Base-by-base conservation (phyloP, 495 filamentous ascomycete genomes). In the Hypoxylon fragiforme region DNA sequence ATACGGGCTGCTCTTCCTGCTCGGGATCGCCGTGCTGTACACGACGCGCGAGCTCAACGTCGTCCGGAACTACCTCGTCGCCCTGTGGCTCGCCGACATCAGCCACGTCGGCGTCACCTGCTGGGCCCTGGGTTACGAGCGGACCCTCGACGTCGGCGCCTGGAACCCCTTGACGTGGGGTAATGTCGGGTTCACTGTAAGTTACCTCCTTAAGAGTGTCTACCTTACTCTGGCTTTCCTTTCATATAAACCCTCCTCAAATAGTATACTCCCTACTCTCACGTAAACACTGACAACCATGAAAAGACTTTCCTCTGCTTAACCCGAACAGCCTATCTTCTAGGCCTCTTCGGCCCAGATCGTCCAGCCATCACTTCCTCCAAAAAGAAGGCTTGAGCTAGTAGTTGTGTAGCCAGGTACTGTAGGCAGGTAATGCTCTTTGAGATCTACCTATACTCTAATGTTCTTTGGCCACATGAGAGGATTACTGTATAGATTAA, bases 131-230 rank as follows among this genome's bases (percentile, higher is more conserved):
- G 86, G 84, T 3, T 75, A 70, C 54, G 73, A 78, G 1, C 65
- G 64, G 12, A 78, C 81, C 42, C 14, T 80, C 12, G 76, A 85
- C 54, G 68, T 86, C 2, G 69, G 57, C 24, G 70, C 65, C 2
- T 92, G 87, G 88, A 90, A 88, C 56, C 65, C 76, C 19, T 74
- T 88, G 71, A 80, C 83, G 1, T 89, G 85, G 84, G 88, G 88
- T 8, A 90, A 91, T 60, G 75, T 92, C 37, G 85, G 80, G 0
- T 69, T 76, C 16, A 90, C 87, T 3, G 78, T 81, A 38, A 69
- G 72, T 60, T 26, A 7, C 45, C 31, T 35, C 40, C 20, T 13
- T 30, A 36, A 2, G 15, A 2, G n/a, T 3, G 7, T n/a, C 21
- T 41, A 15, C 24, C 22, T 41, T 5, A 34, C 36, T 24, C 31